Evolutionary conservation across 108 stramenopile species (phyloP), one percentile per base, ranked within the genome.

Genomic region (Cyclostephanos invisitatus): DNA sequence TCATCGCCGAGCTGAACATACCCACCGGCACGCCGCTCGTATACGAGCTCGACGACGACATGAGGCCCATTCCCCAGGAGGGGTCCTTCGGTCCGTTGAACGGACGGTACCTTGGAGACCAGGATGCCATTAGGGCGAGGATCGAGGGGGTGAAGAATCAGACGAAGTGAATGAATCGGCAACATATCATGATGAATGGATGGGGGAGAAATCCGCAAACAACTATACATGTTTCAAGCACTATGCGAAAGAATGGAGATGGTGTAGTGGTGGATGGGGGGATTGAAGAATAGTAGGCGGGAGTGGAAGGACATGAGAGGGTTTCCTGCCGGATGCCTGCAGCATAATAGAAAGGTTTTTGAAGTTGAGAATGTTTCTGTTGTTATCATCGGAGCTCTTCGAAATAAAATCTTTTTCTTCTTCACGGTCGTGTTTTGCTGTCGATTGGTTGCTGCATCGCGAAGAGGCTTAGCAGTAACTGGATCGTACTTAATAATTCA

Each of bases 111-210:
- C 83, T 99, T 64, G 98, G 98, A 40, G 95, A 98, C 74, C 93
- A 91, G 70, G 97, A 93, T 75, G 96, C 91, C 21, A 92, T 99
- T 67, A 90, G 92, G 67, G 91, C 86, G 29, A 90, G 98, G 64
- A 99, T 99, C 78, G 93, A 94, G 73, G 97, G 96, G 38, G 97
- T 98, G 50, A 97, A 96, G 86, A 96, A 96, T 67, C 97, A 98
- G 84, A 98, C 97, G 64, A 98, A 98, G 87, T 95, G 89, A 85
- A 75, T 40, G 55, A 56, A 7, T 24, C 20, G n/a, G n/a, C 24
- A 20, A 24, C 20, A 7, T 53, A 7, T 14, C 20, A 0, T 53
- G 3, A 18, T 18, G 11, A 18, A 8, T 18, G 51, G 51, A n/a
- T 7, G 51, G 8, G 20, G 51, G 51, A 53, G 8, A 18, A 18